Base-by-base conservation (phyloP, 2,329 filamentous ascomycete genomes). In the Aspergillus sp. region DNA sequence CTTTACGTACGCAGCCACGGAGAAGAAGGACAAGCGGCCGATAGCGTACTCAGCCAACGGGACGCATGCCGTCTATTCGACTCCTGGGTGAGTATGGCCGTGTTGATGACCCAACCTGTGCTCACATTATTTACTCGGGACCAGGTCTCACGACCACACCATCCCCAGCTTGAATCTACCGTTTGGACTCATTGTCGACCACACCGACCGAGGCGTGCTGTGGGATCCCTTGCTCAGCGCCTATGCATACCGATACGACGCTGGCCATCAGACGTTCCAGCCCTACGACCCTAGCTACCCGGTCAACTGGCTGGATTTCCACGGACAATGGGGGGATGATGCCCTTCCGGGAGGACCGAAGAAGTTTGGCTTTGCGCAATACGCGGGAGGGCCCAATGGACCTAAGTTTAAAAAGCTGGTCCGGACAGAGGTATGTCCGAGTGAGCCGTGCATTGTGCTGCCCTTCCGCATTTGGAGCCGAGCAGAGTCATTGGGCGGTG, bases 11-110 rank as follows among this genome's bases (percentile, higher is more conserved):
- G 58, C 70, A 3, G 73, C 77, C 1, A 72, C 81, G 1, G 77
- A 85, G 56, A 84, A 86, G 61, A 66, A 72, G 42, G 78, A 76
- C 2, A 62, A 72, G 2, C 72, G 84, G 53, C 84, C 85, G 1
- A 69, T 87, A 25, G 72, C 74, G 20, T 88, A 84, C 65, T 79
- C 78, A 1, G 79, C 80, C 0, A 81, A 81, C 45, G 86, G 85
- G 7, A 81, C 79, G 0, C 86, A 88, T 66, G 86, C 85, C 7
- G 83, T 83, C 61, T 88, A 88, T 64, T 82, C 84, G 16, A 81
- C 78, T 5, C 46, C 68, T 11, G 85, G 74, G 73, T 75, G 57
- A 54, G 54, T 52, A 21, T 21, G 19, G 19, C 19, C 11, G 38
- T 16, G 1, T 6, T 19, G 40, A 19, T 42, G 40, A 20, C 2